These are phyloP conservation scores for Kalmusia sp. DNA, from an alignment of 2,329 filamentous ascomycete genomes.

Conservation along the genomic window DNA sequence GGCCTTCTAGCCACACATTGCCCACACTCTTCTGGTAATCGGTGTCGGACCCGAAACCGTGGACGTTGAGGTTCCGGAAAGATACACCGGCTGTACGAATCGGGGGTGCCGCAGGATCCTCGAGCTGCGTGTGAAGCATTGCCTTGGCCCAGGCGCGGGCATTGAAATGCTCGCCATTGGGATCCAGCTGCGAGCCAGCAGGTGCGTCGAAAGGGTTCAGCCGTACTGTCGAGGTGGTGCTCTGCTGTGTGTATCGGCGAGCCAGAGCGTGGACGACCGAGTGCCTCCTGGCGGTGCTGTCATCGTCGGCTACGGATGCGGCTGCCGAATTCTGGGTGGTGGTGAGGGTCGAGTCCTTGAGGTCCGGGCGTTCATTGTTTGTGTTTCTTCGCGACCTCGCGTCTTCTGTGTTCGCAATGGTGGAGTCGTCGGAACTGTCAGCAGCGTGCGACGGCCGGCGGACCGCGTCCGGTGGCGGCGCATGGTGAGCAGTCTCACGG, in stretches of 20 bases:
- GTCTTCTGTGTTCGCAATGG: slow-evolving; percentile 32
- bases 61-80: slow-evolving; percentile 56
- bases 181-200: slow-evolving; percentile 54
- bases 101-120: slow-evolving; percentile 51
- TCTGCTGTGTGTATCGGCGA: slow-evolving; percentile 49
- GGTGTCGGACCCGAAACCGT: slow-evolving; percentile 56
- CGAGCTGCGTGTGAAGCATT: slow-evolving; percentile 54
- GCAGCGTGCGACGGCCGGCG: slow-evolving; percentile 10
- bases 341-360: slow-evolving; percentile 28
- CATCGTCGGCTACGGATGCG: slow-evolving; percentile 21
- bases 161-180: slow-evolving; percentile 55
- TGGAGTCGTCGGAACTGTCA: slow-evolving; percentile 39
- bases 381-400: slow-evolving; percentile 30
- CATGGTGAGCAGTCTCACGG: slow-evolving; percentile 44
- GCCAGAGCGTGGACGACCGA: slow-evolving; percentile 51
- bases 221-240: slow-evolving; percentile 46
- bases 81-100: slow-evolving; percentile 55
- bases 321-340: slow-evolving; percentile 26
- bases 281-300: slow-evolving; percentile 37
- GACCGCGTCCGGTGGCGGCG: slow-evolving; percentile 24
- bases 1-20: slow-evolving; percentile 53
- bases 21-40: slow-evolving; percentile 61
- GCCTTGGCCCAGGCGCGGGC: slow-evolving; percentile 58
- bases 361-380: slow-evolving; percentile 18
- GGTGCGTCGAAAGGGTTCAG: slow-evolving; percentile 49